Conservation (phyloP, 2,329 filamentous ascomycete genomes). For the Colletotrichum spaethianum region DNA sequence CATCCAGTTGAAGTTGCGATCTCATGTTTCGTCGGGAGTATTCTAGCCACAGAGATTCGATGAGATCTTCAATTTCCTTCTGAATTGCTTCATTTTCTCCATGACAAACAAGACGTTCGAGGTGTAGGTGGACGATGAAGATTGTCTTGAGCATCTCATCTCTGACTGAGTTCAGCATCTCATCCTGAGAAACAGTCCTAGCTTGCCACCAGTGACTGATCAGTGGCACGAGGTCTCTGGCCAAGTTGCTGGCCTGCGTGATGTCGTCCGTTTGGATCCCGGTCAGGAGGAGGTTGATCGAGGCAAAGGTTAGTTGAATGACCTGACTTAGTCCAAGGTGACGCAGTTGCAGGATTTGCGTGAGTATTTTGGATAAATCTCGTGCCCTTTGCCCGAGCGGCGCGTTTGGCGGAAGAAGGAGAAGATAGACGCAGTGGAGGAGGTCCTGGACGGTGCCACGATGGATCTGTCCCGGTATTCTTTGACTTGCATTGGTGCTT, state of each 20-base stretch:
- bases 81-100: conserved; percentile 55
- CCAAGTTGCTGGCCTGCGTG: conserved; percentile 70
- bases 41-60: conserved; percentile 81
- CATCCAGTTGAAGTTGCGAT: conserved; percentile 82
- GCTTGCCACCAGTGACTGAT: conserved; percentile 84
- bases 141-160: conserved; percentile 85
- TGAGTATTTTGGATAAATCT: conserved; percentile 68
- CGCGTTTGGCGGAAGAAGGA: conserved; percentile 77
- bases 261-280: conserved; percentile 79
- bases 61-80: conserved; percentile 73
- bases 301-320: conserved; percentile 81
- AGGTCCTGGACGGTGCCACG: conserved; percentile 60
- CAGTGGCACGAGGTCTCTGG: conserved; percentile 76
- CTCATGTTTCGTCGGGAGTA: conserved; percentile 81
- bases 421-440: conserved; percentile 75
- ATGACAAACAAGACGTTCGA: conserved; percentile 69
- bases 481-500: conserved; percentile 37
- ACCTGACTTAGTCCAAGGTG: conserved; percentile 71
- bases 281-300: conserved; percentile 79
- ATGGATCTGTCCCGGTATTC: conserved; percentile 44
- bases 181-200: conserved; percentile 74
- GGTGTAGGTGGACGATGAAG: conserved; percentile 74
- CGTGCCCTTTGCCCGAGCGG: conserved; percentile 72
- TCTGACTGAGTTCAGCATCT: conserved; percentile 74
- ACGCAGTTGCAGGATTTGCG: conserved; percentile 74